Base-by-base conservation (phyloP, 2,329 filamentous ascomycete species). In the Monosporascus sp. region DNA sequence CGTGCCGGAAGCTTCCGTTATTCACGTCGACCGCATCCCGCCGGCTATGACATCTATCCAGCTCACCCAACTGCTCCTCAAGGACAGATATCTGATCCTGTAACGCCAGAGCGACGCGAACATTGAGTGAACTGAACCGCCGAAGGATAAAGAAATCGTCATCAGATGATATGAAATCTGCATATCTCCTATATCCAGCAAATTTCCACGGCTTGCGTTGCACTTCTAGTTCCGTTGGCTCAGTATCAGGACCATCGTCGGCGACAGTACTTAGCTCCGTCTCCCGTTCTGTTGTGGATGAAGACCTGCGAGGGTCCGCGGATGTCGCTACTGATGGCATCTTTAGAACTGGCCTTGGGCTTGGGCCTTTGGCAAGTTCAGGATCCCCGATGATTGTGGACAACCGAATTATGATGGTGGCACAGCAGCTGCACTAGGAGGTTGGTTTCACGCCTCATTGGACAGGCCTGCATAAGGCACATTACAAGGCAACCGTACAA, bases 21-120 rank as follows among this genome's bases (percentile, higher is more conserved):
- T 67, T 52, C 2, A 60, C 25, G 35, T 63, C 61, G 2, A 36
- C 50, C 0, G 57, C 53, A 5, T 51, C 52, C 31, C 46, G 61
- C 15, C 22, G 49, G 22, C 62, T 67, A 45, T 58, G 60, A 15
- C 3, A 1, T 4, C 44, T 55, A 49, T 72, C 70, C 1, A 72
- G 38, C 7, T 56, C 53, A 2, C 53, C 22, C 0, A 72, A 59
- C 15, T 67, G 24, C 17, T 65, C 53, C 53, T 73, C 70, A 0
- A 72, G 53, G 1, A 47, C 55, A 0, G 60, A 58, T 2, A 73
- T 59, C 47, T 69, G 59, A 47, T 73, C 70, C 56, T 74, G 70
- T 15, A 71, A 55, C 5, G 57, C 59, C 8, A 73, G 58, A 1
- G 66, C 56, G 18, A 70, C 56, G n/a, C 69, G 57, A 8, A 57